phyloP scores from a whole-genome alignment of 2,329 filamentous ascomycete species.

The Diaporthe citri region DNA sequence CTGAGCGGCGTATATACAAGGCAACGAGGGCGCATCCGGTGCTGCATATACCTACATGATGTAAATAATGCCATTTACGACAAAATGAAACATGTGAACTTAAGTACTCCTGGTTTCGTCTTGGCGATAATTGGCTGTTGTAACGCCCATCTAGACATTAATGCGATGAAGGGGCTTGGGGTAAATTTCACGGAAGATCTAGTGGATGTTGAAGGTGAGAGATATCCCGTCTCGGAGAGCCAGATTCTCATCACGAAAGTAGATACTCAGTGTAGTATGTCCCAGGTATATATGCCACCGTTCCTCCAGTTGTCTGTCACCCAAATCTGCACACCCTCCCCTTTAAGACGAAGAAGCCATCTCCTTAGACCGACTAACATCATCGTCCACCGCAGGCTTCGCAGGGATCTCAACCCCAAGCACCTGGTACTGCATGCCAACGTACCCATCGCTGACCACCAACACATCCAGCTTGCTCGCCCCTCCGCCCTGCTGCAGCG shows the following conservation, averaged over 20 bases:
- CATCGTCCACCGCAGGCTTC: conserved; percentile 62
- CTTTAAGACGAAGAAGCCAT: conserved; percentile 32
- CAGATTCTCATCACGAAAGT: neutral
- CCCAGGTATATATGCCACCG: neutral
- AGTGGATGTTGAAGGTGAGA: neutral
- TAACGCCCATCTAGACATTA: neutral
- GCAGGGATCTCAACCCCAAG: conserved; percentile 65
- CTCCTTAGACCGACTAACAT: conserved; percentile 59
- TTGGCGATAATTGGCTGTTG: neutral
- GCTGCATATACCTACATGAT: conserved; percentile 1
- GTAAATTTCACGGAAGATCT: neutral
- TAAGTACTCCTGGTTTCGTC: no score
- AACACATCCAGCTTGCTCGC: conserved; percentile 77
- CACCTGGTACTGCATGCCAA: conserved; percentile 74
- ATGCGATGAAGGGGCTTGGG: no score
- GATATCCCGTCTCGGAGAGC: neutral
- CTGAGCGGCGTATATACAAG: conserved; percentile 50
- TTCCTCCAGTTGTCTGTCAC: rapidly evolving
- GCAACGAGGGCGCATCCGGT: neutral
- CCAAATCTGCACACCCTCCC: no score
- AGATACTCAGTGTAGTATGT: neutral
- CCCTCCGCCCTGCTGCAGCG: conserved; percentile 43
- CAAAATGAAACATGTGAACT: neutral
- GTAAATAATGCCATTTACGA: neutral
- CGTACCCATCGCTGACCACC: conserved; percentile 89